Evolutionary conservation across 2,329 filamentous ascomycete species (phyloP), one percentile per base, ranked within the genome.

Genomic region (Leptographium lundbergii): DNA sequence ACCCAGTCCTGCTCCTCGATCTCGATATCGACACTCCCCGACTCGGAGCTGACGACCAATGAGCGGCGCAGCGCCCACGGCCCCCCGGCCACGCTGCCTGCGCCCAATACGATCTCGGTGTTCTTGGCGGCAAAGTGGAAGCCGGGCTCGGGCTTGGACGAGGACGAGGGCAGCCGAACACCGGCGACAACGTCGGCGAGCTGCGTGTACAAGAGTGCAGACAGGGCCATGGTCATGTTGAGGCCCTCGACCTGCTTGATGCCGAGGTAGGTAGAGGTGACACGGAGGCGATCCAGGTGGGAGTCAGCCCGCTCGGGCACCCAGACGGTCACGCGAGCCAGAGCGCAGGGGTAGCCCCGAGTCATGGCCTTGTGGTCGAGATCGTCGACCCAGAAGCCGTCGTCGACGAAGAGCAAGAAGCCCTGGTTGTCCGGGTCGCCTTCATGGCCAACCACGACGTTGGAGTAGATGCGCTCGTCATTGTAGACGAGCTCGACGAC

Each of bases 31-130:
- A 72, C 69, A 19, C 60, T 60, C 59, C 79, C 80, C 0, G 78
- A 76, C 0, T 70, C 69, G 9, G 75, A 73, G 22, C 68, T 63
- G n/a, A 81, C 66, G 22, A 60, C 68, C 14, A 82, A 72, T 34
- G 73, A 67, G 64, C 81, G 76, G 65, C 75, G 77, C 1, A 82
- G 69, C 0, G 79, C 77, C 70, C 77, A 81, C 66, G 72, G 73
- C 34, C 80, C 80, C 1, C 57, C 32, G 9, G 32, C 62, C 57
- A 81, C 66, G 45, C 70, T 55, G 3, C 79, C 78, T 1, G 68
- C 61, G 1, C 73, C 64, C 17, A 73, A 9, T 9, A 34, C 32
- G 32, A 34, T 11, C 32, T 34, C 32, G 6, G 9, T 34, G 32
- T 11, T 34, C 32, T 34, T 34, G 6, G 51, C 51, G 29, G 22